These are phyloP conservation scores for Boletus rubescentipes DNA, from an alignment of 768 basidiomycete species.

Conservation along the genomic window DNA sequence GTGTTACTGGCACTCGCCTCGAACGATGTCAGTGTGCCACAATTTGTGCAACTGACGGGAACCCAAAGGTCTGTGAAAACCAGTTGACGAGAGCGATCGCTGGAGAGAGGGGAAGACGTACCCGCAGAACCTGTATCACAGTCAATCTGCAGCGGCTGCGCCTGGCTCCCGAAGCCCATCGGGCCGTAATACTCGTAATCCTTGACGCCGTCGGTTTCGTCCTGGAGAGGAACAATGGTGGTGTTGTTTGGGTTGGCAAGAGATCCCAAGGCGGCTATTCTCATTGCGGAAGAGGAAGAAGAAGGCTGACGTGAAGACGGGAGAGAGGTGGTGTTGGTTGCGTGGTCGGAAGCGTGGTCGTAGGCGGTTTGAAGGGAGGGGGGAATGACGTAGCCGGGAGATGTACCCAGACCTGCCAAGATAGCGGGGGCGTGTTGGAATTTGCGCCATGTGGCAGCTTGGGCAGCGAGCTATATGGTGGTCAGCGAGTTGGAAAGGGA, in stretches of 20 bases:
- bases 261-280: background rate
- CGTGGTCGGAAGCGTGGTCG: slow-evolving; percentile 21
- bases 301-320: background rate
- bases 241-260: background rate
- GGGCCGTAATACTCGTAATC: slow-evolving; percentile 48
- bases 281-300: background rate
- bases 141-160: slow-evolving; percentile 53
- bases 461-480: slow-evolving; percentile 13
- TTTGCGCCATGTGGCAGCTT: slow-evolving; percentile 12
- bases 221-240: slow-evolving; percentile 32
- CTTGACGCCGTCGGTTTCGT: slow-evolving; percentile 37
- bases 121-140: slow-evolving; percentile 62
- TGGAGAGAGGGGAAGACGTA: background rate
- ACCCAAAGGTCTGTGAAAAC: slow-evolving; percentile 58
- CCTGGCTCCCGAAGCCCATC: slow-evolving; percentile 53
- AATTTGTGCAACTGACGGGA: slow-evolving; percentile 40
- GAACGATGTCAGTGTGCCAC: slow-evolving; percentile 39
- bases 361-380: slow-evolving; percentile 13
- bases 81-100: no score
- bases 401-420: slow-evolving; percentile 7
- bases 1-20: slow-evolving; percentile 41
- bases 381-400: slow-evolving; percentile 9
- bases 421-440: slow-evolving; percentile 19
- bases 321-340: slow-evolving; percentile 7
- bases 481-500: background rate